Evolutionary conservation across 169 alveolate genomes (phyloP).

Genomic region (Plasmodium gonderi): DNA sequence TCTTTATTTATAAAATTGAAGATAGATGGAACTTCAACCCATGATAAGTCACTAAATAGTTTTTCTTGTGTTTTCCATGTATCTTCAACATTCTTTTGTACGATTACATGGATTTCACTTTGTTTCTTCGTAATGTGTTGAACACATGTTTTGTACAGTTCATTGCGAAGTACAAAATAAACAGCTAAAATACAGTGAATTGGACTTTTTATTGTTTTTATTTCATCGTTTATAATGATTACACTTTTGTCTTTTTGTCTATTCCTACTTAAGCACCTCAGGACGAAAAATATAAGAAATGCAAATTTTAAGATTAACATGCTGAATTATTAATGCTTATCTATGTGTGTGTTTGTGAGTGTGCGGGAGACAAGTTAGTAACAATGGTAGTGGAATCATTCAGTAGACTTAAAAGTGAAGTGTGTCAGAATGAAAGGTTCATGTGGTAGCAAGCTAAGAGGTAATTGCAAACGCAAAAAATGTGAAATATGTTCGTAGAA

Average conservation of each 20-base stretch:
- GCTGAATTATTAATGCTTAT: not conserved
- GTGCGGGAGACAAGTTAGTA: not conserved
- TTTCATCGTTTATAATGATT: not conserved
- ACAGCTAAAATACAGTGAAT: not conserved
- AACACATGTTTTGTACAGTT: slow-evolving; percentile 1
- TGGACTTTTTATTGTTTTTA: not conserved
- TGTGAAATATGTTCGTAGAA: not conserved
- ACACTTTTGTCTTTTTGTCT: not conserved
- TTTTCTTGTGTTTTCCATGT: not conserved
- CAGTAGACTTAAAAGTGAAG: not conserved
- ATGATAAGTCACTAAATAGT: not conserved
- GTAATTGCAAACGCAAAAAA: not conserved
- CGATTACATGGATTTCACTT: not conserved
- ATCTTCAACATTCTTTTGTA: not conserved
- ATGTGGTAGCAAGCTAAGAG: not conserved
- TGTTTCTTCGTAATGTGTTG: not conserved
- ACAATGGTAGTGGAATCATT: not conserved
- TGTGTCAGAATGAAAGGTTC: not conserved
- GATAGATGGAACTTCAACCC: not conserved
- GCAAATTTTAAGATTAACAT: not conserved
- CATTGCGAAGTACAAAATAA: not conserved
- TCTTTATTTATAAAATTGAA: not conserved
- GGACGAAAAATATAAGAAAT: not conserved
- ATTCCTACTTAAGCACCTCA: not conserved
- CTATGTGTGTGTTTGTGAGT: too few species aligned